Evolutionary conservation across 352 stramenopile species (phyloP), one percentile per base, ranked within the genome.

Genomic region (Aphanomyces astaci): DNA sequence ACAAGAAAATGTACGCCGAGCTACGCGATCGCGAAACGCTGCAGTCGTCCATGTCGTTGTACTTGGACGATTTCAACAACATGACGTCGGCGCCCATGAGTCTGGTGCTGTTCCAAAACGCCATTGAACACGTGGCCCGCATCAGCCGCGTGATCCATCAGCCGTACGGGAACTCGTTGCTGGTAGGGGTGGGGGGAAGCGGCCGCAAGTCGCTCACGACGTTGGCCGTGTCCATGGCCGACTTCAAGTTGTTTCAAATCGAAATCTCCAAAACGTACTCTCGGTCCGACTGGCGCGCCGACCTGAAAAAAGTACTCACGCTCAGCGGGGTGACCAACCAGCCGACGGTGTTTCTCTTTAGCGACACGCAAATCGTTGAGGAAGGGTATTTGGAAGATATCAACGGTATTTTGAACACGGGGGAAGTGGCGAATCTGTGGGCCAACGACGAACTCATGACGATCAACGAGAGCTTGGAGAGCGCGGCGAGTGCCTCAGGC

Each of bases 21-120:
- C 76, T 98, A 1, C 79, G 78, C 1, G 89, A 98, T 73, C 86
- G 88, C 4, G 74, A 76, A 0, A 46, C 81, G 57, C 73, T 98
- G 0, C 78, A 92, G 27, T 77, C 81, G 43, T 82, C 85, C 5
- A 97, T 98, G 93, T 78, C 87, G 22, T 78, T 92, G 33, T 98
- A 97, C 67, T 76, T 98, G 9, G 86, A 96, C 27, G 95, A 98
- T 66, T 98, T 97, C 77, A 98, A 98, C 78, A 95, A 96, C 70
- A 97, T 96, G 78, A 96, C 84, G 63, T 85, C 89, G 1, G 92
- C 93, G 33, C 91, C 89, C 0, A 98, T 98, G 94, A 84, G 83
- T 7, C 78, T 98, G 22, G 94, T 98, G 57, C 77, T 98, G 7
- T 98, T 98, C 70, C 84, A 96, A 71, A 97, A 97, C 64, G 94